Evolutionary conservation across 371 early-diverging fungal genomes (phyloP).

Genomic region (Mucor irregularis): DNA sequence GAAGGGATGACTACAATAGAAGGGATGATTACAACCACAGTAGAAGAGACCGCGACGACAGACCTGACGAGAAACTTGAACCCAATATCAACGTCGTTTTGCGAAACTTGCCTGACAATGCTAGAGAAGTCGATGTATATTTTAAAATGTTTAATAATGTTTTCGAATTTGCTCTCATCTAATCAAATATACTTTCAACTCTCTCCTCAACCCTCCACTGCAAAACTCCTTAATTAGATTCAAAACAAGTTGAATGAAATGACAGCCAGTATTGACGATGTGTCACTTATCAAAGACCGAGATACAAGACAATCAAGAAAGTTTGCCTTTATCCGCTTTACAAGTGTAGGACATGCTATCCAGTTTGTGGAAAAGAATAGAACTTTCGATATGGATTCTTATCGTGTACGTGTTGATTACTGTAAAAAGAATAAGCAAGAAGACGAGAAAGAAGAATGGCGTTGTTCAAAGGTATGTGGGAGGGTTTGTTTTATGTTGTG

Average conservation of each 20-base stretch:
- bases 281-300: slow-evolving; percentile 49
- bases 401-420: slow-evolving; percentile 59
- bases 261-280: slow-evolving; percentile 30
- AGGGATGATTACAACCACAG: background rate
- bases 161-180: background rate
- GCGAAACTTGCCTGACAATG: slow-evolving; percentile 44
- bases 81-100: slow-evolving; percentile 55
- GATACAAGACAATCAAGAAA: slow-evolving; percentile 60
- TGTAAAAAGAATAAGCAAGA: slow-evolving; percentile 39
- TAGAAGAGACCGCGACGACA: background rate
- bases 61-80: slow-evolving; percentile 7
- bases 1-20: background rate
- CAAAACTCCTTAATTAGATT: slow-evolving; percentile 20
- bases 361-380: slow-evolving; percentile 58
- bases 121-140: slow-evolving; percentile 45
- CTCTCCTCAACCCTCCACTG: background rate
- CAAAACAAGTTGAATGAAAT: slow-evolving; percentile 15
- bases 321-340: slow-evolving; percentile 68
- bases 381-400: slow-evolving; percentile 42
- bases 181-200: background rate
- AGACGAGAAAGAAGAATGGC: slow-evolving; percentile 55
- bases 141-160: slow-evolving; percentile 21
- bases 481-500: background rate
- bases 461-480: slow-evolving; percentile 46
- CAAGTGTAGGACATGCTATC: slow-evolving; percentile 66